These are phyloP conservation scores for Extremus antarcticus DNA, from an alignment of 495 filamentous ascomycete genomes.

Conservation along the genomic window DNA sequence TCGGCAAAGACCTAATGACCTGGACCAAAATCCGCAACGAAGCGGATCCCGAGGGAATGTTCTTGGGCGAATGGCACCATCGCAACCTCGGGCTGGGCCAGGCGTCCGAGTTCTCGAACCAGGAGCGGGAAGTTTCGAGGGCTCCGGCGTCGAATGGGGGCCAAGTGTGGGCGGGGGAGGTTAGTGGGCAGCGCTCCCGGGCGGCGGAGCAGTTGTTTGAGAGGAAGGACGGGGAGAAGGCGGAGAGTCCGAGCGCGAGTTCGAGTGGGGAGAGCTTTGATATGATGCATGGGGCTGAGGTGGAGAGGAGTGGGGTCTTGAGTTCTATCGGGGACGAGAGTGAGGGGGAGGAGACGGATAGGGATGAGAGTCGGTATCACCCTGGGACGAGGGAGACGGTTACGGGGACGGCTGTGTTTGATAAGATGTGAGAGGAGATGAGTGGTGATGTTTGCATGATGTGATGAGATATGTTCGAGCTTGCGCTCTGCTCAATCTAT, in stretches of 20 bases:
- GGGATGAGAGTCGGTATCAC: conserved; percentile 5
- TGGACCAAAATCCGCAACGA: conserved; percentile 60
- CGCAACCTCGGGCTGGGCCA: conserved; percentile 47
- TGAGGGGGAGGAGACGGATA: conserved; percentile 8
- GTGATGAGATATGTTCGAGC: neutral
- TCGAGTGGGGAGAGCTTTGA: conserved; percentile 58
- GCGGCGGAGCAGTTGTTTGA: conserved; percentile 4
- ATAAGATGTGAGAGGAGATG: conserved; percentile 25
- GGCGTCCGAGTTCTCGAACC: conserved; percentile 30
- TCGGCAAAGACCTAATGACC: conserved; percentile 44
- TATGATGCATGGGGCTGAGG: conserved; percentile 37
- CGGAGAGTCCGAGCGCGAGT: conserved; percentile 30
- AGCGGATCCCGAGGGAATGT: conserved; percentile 84
- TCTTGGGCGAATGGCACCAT: conserved; percentile 82
- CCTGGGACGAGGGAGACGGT: conserved; percentile 3
- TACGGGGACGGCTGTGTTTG: conserved; percentile 21
- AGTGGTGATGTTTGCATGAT: neutral
- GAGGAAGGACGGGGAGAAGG: conserved; percentile 5
- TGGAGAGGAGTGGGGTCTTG: conserved; percentile 22
- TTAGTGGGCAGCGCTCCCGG: conserved; percentile 16
- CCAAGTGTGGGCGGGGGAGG: conserved; percentile 44
- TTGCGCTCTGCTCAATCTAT: neutral
- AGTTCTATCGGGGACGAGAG: neutral
- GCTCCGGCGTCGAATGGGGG: conserved; percentile 37
- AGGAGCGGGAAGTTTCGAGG: conserved; percentile 36